Base-by-base conservation (phyloP, 2,329 filamentous ascomycete genomes). In the Ascochyta koolunga region DNA sequence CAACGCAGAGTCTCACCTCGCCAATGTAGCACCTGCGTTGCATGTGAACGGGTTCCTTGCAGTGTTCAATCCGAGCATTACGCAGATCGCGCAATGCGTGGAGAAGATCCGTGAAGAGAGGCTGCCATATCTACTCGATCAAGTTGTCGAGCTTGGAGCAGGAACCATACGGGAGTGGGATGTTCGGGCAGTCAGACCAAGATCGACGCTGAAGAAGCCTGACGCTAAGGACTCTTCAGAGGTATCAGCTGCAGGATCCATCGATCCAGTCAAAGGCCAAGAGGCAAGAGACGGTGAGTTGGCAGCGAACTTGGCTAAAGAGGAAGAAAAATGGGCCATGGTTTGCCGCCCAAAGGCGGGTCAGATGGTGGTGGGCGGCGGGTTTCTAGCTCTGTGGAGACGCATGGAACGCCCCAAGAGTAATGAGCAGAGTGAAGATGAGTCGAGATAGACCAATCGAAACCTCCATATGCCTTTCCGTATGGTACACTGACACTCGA, bases 21-120 rank as follows among this genome's bases (percentile, higher is more conserved):
- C 75, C 1, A 76, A 77, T 22, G 77, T 87, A 19, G 76, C 82
- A 5, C 68, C 79, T n/a, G 84, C 86, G 13, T 74, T 95, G 47
- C 83, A 83, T 33, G 79, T 83, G 1, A 83, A 89, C 65, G 89
- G 86, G 0, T 77, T 83, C 8, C 77, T 93, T 27, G 79, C 89
- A 13, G 80, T 91, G 1, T 95, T 92, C 76, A 86, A 86, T 60
- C 90, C 90, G 0, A 90, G 86, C 63, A 86, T 95, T 54, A 92
- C 89, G 9, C 90, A 93, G 71, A 88, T 93, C 50, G 85, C 82
- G 35, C 82, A 86, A 5, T 89, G 87, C 54, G 77, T 87, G 24
- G 75, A 82, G 39, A 71, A 78, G 33, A 82, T 86, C 27, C 81
- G 81, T 52, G 74, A 80, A 24, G 76, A 83, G 11, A 74, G 72